Evolutionary conservation across 2,329 filamentous ascomycete genomes (phyloP).

Genomic region (Sarocladium oryzae): DNA sequence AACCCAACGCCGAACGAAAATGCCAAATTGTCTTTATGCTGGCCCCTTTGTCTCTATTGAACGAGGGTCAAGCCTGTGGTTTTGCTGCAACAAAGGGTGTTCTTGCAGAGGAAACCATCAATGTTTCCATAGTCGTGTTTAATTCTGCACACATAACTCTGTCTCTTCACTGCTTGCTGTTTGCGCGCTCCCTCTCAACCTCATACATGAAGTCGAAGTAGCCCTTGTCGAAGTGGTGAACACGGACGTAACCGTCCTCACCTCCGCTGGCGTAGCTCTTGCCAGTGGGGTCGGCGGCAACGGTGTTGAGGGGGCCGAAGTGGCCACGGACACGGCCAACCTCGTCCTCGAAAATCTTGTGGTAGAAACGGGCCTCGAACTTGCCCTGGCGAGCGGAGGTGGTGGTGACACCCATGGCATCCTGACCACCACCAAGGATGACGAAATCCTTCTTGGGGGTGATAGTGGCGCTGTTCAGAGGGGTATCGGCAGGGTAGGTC

Average conservation of each 20-base stretch:
- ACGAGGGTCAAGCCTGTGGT: not conserved
- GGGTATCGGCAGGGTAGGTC: conserved; percentile 86
- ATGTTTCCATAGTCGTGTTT: conserved; percentile 11
- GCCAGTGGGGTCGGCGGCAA: conserved; percentile 86
- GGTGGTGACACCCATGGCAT: conserved; percentile 97
- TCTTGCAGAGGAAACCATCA: conserved; percentile 7
- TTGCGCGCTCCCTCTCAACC: conserved; percentile 78
- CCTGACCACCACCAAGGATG: conserved; percentile 95
- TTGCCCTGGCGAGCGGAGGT: conserved; percentile 93
- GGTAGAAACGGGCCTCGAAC: conserved; percentile 98
- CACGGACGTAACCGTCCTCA: conserved; percentile 96
- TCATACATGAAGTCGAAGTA: conserved; percentile 99
- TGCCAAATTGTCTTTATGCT: not conserved
- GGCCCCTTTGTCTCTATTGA: not conserved
- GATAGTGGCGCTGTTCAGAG: conserved; percentile 91
- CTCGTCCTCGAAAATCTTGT: conserved; percentile 99
- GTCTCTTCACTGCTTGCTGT: conserved; percentile 30
- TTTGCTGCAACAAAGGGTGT: not conserved
- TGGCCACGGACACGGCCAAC: conserved; percentile 95
- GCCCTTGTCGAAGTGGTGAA: conserved; percentile 97
- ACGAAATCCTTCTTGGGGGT: conserved; percentile 96
- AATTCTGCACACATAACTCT: not conserved
- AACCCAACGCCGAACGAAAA: conserved; percentile 10
- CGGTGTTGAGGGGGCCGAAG: conserved; percentile 95
- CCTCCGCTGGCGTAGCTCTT: conserved; percentile 91